These are phyloP conservation scores for Agrostemma githago DNA, from an alignment of 148 eudicot species.

Conservation along the genomic window DNA sequence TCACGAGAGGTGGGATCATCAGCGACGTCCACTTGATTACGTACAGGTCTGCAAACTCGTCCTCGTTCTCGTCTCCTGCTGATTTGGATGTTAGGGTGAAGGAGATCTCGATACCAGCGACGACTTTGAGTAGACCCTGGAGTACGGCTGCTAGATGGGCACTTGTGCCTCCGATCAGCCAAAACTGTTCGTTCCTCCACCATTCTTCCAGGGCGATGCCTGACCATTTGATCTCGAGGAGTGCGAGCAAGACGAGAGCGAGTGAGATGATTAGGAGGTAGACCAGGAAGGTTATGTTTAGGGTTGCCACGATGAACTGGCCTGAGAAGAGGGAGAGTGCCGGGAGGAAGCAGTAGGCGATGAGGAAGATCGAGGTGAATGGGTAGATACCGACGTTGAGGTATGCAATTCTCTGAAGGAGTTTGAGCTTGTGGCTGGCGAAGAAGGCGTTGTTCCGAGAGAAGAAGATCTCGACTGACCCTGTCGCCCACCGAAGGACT, in stretches of 20 bases:
- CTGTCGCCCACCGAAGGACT: constrained; percentile 97
- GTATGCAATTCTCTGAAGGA: constrained; percentile 76
- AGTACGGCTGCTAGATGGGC: constrained; percentile 94
- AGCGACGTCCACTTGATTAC: constrained; percentile 74
- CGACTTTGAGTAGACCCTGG: constrained; percentile 75
- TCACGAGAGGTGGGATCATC: constrained; percentile 88
- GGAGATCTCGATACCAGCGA: constrained; percentile 89
- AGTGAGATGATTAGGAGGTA: constrained; percentile 75
- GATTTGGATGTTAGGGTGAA: constrained; percentile 83
- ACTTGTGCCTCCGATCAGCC: constrained; percentile 94
- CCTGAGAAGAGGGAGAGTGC: constrained; percentile 89
- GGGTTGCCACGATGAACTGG: constrained; percentile 77
- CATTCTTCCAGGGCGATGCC: constrained; percentile 79
- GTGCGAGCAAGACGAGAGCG: constrained; percentile 62
- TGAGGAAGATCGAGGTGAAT: constrained; percentile 82
- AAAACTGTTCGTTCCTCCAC: constrained; percentile 98
- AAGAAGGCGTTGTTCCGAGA: constrained; percentile 81
- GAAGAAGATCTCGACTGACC: constrained; percentile 93
- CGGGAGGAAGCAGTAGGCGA: constrained; percentile 91
- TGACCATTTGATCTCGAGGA: constrained; percentile 94
- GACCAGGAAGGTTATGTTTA: constrained; percentile 59
- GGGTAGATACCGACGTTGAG: constrained; percentile 93
- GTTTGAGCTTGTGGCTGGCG: constrained; percentile 67
- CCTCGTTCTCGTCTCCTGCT: constrained; percentile 60
- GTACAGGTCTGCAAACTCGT: constrained; percentile 78